These are phyloP conservation scores for Clathrus columnatus DNA, from an alignment of 768 basidiomycete species.

Conservation along the genomic window DNA sequence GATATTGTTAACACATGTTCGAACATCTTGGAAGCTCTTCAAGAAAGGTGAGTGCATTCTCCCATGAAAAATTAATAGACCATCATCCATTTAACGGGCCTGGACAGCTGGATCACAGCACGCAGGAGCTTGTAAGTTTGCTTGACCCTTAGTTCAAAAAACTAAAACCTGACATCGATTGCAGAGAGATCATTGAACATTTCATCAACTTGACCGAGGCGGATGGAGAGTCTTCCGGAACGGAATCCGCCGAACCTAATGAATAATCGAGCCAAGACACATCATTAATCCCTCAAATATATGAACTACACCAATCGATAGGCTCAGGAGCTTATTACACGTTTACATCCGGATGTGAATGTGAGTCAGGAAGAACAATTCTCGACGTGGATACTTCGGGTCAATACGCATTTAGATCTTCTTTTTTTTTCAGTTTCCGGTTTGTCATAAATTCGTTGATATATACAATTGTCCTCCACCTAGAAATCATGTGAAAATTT, in stretches of 20 bases:
- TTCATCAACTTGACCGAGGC: background rate
- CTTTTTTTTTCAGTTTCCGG: no score
- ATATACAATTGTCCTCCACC: no score
- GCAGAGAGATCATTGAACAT: background rate
- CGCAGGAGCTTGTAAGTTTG: background rate
- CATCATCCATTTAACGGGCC: background rate
- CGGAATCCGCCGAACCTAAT: background rate
- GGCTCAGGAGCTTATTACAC: no score
- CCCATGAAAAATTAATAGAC: background rate
- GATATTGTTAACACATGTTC: background rate
- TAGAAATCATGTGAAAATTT: no score
- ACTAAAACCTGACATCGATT: background rate
- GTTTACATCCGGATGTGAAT: no score
- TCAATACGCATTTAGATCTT: no score
- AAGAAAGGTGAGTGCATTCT: background rate
- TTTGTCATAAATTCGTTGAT: no score
- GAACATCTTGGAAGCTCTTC: background rate
- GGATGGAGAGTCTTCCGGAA: background rate
- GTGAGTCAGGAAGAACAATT: no score
- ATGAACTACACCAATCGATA: no score
- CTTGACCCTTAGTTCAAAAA: background rate
- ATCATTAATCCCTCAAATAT: no score
- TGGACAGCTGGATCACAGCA: background rate
- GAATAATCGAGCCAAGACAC: background rate
- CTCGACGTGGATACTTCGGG: no score